phyloP scores from a whole-genome alignment of 495 filamentous ascomycete species.

The Neurospora sp. region DNA sequence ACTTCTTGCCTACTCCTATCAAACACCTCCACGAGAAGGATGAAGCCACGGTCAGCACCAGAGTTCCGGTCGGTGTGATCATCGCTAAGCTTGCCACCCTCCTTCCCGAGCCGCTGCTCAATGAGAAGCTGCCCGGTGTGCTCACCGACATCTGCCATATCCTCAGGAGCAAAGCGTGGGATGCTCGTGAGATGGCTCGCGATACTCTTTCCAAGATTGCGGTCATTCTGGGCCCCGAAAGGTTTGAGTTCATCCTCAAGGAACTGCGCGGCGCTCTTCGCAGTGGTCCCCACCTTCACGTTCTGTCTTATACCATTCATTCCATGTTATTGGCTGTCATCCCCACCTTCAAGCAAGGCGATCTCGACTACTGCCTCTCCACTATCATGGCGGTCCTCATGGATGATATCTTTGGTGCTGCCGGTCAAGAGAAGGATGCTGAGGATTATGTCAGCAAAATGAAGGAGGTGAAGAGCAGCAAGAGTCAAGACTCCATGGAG shows the following conservation, averaged over 20 bases:
- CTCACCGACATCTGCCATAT: conserved; percentile 89
- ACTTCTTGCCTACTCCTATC: conserved; percentile 64
- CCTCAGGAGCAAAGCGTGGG: conserved; percentile 76
- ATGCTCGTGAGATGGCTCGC: conserved; percentile 80
- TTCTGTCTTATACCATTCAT: conserved; percentile 90
- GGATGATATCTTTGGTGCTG: conserved; percentile 95
- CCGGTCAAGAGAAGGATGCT: conserved; percentile 95
- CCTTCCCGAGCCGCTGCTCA: conserved; percentile 60
- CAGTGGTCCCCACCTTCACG: conserved; percentile 85
- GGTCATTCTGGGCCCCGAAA: conserved; percentile 64
- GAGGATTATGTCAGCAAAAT: conserved; percentile 91
- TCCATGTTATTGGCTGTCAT: conserved; percentile 72
- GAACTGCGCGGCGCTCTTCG: conserved; percentile 74
- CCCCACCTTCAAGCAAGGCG: conserved; percentile 67
- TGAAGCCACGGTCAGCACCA: conserved; percentile 81
- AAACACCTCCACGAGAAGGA: conserved; percentile 88
- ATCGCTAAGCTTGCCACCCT: conserved; percentile 76
- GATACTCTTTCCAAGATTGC: conserved; percentile 80
- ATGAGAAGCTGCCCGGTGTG: conserved; percentile 65
- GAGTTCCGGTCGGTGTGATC: conserved; percentile 78
- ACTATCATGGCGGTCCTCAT: conserved; percentile 77
- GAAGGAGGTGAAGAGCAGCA: conserved; percentile 96
- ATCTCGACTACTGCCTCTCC: conserved; percentile 77
- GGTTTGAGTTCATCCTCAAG: conserved; percentile 87
- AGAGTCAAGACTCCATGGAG: conserved; percentile 96